Base-by-base conservation (phyloP, 164 flowering plant species). In the Stephania yunnanensis region DNA sequence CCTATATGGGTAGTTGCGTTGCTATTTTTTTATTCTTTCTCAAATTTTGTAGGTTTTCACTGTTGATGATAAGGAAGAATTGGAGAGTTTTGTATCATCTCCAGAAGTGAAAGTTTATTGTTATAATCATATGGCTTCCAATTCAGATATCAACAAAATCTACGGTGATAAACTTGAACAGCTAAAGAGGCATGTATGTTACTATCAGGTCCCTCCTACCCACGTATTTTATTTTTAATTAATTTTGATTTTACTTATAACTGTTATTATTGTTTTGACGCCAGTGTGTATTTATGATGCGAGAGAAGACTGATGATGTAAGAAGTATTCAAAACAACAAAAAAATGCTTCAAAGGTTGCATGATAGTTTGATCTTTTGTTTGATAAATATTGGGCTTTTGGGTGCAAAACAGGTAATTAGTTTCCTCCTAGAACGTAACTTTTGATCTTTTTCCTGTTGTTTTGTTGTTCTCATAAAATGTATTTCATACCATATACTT, bases 371-470 rank as follows among this genome's bases (percentile, higher is more conserved):
- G 69, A 31, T 78, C 0, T 89, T 84, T 80, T 92, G 93, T 78
- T 73, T 91, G 78, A 88, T 84, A 71, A 84, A 81, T 72, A 95
- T 96, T 85, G 99, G 99, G 75, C 81, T 92, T 25, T 89, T 87
- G 85, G 98, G 95, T 65, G 91, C 87, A 50, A 75, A 74, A 58
- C 89, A 88, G 79, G 99, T 96, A 83, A 84, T 87, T 25, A 61
- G n/a, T 50, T 50, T 50, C 9, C 30, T 78, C 29, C 76, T 48
- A 44, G 52, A n/a, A 19, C 20, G 8, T 15, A 61, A 61, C 42
- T 36, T 4, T 1, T 36, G 42, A 36, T 36, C 42, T 36, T 25
- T 25, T 25, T 36, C 42, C 42, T 36, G 42, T 36, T 36, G 42
- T 36, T 36, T 36, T 36, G 42, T 36, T 36, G 42, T 36, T 36